Evolutionary conservation across 2,329 filamentous ascomycete species (phyloP).

Genomic region (Neofusicoccum laricinum): DNA sequence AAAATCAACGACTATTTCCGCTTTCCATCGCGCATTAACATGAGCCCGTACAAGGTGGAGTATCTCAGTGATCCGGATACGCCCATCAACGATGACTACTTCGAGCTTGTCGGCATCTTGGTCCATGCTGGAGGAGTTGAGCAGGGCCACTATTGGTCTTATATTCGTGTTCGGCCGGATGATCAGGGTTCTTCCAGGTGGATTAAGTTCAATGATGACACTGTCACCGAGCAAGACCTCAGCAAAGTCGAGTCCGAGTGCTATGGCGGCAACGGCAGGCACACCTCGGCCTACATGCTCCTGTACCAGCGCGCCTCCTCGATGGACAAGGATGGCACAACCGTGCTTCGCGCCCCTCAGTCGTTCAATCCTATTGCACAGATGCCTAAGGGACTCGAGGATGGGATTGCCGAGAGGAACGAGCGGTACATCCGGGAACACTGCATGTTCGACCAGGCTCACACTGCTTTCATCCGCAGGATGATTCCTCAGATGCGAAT

Average conservation of each 20-base stretch:
- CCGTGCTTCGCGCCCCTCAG: conserved; percentile 38
- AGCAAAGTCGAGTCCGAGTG: conserved; percentile 66
- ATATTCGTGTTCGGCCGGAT: conserved; percentile 74
- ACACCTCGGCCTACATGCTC: conserved; percentile 80
- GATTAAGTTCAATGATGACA: conserved; percentile 94
- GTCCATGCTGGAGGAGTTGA: conserved; percentile 92
- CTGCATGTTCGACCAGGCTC: conserved; percentile 72
- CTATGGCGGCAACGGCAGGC: conserved; percentile 28
- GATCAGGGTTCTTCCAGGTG: conserved; percentile 55
- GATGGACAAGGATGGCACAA: conserved; percentile 43
- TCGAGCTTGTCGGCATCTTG: conserved; percentile 91
- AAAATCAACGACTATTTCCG: conserved; percentile 96
- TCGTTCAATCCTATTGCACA: conserved; percentile 47
- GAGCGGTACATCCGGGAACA: conserved; percentile 70
- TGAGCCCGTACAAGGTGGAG: conserved; percentile 87
- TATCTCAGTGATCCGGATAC: conserved; percentile 65
- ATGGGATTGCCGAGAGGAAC: conserved; percentile 69
- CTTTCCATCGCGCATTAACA: conserved; percentile 79
- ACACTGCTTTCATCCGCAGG: conserved; percentile 64
- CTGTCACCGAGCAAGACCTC: conserved; percentile 73
- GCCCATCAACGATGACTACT: conserved; percentile 65
- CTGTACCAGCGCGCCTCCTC: conserved; percentile 85
- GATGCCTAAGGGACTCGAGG: conserved; percentile 44
- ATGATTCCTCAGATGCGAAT: conserved; percentile 58
- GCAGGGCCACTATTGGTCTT: conserved; percentile 96